phyloP scores from a whole-genome alignment of 2,329 filamentous ascomycete genomes.

The Botrytis galanthina region DNA sequence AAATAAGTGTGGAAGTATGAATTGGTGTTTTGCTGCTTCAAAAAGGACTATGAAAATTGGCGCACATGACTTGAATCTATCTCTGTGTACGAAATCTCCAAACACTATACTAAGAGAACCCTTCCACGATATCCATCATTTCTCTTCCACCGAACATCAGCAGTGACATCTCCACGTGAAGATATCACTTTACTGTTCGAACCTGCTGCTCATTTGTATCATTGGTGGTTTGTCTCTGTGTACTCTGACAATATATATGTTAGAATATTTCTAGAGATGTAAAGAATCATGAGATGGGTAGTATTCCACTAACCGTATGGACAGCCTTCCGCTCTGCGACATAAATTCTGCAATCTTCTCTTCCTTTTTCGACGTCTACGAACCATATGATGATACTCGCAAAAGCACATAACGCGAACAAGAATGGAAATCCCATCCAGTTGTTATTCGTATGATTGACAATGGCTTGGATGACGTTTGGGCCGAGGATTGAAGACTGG shows the following conservation, averaged over 20 bases:
- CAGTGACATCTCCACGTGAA: not conserved
- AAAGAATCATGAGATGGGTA: not conserved
- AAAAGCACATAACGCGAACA: constrained; percentile 41
- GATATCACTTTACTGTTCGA: not conserved
- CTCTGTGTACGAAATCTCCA: not conserved
- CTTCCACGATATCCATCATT: not conserved
- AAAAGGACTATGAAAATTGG: not conserved
- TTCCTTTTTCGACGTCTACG: constrained; percentile 43
- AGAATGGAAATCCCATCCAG: constrained; percentile 46
- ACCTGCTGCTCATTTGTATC: not conserved
- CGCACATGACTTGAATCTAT: not conserved
- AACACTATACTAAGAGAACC: not conserved
- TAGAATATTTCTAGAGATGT: not conserved
- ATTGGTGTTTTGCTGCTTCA: not conserved
- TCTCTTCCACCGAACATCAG: not conserved
- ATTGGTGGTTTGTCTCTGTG: not conserved
- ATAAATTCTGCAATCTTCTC: constrained; percentile 42
- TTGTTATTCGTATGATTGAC: constrained; percentile 44
- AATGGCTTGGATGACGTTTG: constrained; percentile 45
- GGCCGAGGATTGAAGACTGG: constrained; percentile 45
- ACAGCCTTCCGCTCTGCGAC: constrained; percentile 39
- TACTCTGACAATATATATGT: not conserved
- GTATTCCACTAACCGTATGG: not conserved
- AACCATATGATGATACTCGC: constrained; percentile 43
- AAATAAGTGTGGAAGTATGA: not conserved